Evolutionary conservation across 1,284 basidiomycete species (phyloP).

Genomic region (Ganoderma sp.): DNA sequence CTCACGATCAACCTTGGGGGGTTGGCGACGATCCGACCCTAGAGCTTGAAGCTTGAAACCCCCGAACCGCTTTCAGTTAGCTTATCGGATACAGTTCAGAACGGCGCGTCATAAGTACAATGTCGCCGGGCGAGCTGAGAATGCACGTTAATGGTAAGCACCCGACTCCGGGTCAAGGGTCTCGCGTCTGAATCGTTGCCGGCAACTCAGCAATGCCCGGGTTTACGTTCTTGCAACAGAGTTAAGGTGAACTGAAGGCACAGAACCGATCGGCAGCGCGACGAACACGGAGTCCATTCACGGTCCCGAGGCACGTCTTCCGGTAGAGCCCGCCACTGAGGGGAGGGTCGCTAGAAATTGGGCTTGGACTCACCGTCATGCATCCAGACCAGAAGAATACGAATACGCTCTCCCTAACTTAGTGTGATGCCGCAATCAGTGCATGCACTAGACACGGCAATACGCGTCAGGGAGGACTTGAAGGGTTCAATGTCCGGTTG

Average conservation of each 20-base stretch:
- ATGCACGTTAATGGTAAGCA: neutral
- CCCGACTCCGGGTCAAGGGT: neutral
- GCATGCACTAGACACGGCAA: neutral
- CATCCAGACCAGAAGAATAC: neutral
- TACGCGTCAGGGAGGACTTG: neutral
- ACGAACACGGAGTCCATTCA: neutral
- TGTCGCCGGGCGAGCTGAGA: neutral
- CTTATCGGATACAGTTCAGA: neutral
- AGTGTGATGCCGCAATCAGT: neutral
- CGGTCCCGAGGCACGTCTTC: neutral
- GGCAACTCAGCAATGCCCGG: conserved; percentile 6
- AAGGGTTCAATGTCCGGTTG: neutral
- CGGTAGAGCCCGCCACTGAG: no score
- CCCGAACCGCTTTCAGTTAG: neutral
- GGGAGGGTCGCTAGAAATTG: neutral
- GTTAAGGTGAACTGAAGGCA: conserved; percentile 5
- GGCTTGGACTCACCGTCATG: neutral
- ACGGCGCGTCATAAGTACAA: neutral
- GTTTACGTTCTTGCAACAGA: conserved; percentile 3
- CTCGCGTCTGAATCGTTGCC: neutral
- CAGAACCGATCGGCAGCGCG: conserved; percentile 4
- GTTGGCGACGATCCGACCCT: neutral
- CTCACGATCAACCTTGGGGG: neutral
- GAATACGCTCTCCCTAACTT: neutral
- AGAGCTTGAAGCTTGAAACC: neutral